Percentiles rank a stretch among this genome's conserved stretches.
phyloP scores from a whole-genome alignment of 2,329 filamentous ascomycete species.

The Talaromyces sp. region DNA sequence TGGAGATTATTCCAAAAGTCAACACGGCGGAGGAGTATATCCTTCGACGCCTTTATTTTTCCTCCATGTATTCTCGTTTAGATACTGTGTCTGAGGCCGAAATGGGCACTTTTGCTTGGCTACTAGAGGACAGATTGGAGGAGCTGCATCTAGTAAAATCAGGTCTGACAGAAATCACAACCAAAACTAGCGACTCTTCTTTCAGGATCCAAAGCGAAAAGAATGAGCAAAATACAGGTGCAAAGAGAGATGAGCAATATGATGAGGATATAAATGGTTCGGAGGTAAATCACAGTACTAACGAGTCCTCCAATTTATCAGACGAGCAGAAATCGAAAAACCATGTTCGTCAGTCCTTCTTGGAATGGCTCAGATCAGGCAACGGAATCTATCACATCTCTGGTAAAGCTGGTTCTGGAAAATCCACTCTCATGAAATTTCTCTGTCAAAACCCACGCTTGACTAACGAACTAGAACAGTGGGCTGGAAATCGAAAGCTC shows the following conservation, averaged over 20 bases:
- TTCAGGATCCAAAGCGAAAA: neutral
- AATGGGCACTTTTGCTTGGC: conserved; percentile 24
- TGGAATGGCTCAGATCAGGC: conserved; percentile 27
- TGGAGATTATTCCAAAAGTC: neutral
- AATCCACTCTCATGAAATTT: conserved; percentile 50
- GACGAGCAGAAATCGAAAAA: neutral
- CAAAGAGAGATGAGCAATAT: neutral
- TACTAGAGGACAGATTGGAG: conserved; percentile 8
- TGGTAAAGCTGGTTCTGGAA: conserved; percentile 48
- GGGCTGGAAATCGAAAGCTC: conserved; percentile 31
- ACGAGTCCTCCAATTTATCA: neutral
- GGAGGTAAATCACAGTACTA: neutral
- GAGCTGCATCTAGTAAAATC: neutral
- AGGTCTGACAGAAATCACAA: neutral
- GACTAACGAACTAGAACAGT: conserved; percentile 29
- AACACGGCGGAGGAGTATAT: conserved; percentile 7
- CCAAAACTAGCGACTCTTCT: neutral
- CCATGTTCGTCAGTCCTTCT: conserved; percentile 14
- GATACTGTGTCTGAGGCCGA: conserved; percentile 21
- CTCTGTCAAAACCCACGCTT: conserved; percentile 32
- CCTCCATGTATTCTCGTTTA: conserved; percentile 21
- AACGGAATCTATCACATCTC: conserved; percentile 38
- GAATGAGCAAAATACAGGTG: neutral
- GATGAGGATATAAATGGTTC: neutral
- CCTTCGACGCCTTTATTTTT: conserved; percentile 16